Conservation (phyloP, 108 stramenopile genomes). For the Pseudonitzschia multiseries region DNA sequence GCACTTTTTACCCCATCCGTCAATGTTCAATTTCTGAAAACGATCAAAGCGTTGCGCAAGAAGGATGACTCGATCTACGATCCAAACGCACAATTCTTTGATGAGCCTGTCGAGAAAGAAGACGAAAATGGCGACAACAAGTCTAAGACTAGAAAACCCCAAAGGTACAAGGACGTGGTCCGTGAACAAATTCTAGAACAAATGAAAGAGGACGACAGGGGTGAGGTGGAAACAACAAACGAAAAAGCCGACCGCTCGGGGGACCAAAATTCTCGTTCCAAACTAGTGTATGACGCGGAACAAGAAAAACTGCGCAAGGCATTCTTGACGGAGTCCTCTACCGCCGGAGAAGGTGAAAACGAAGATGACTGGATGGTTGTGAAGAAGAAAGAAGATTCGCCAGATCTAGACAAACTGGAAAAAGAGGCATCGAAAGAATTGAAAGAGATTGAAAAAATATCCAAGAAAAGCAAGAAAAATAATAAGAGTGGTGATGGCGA, state of each 20-base stretch:
- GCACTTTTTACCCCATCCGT: conserved; percentile 61
- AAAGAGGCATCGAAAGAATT: conserved; percentile 52
- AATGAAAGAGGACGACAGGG: conserved; percentile 52
- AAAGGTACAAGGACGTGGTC: conserved; percentile 93
- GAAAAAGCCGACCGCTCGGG: neutral
- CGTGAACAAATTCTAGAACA: conserved; percentile 93
- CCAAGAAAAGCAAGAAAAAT: conserved; percentile 14
- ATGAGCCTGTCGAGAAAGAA: conserved; percentile 28
- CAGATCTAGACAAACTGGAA: conserved; percentile 31
- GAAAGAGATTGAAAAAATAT: conserved; percentile 60
- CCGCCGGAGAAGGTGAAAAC: conserved; percentile 34
- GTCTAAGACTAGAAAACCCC: conserved; percentile 43
- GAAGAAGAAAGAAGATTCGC: conserved; percentile 38
- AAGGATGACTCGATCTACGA: conserved; percentile 83
- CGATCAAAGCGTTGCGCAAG: conserved; percentile 69
- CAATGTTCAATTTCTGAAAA: conserved; percentile 76
- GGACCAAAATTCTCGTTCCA: conserved; percentile 5
- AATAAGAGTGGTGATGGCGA: neutral
- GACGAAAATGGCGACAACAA: conserved; percentile 24
- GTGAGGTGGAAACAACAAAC: conserved; percentile 16
- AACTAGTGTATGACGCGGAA: conserved; percentile 91
- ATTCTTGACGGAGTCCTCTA: conserved; percentile 60
- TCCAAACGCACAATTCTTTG: conserved; percentile 63
- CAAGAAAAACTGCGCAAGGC: conserved; percentile 84
- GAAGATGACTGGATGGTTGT: conserved; percentile 53